phyloP scores from a whole-genome alignment of 108 stramenopile species.

The Pseudonitzschia multiseries region DNA sequence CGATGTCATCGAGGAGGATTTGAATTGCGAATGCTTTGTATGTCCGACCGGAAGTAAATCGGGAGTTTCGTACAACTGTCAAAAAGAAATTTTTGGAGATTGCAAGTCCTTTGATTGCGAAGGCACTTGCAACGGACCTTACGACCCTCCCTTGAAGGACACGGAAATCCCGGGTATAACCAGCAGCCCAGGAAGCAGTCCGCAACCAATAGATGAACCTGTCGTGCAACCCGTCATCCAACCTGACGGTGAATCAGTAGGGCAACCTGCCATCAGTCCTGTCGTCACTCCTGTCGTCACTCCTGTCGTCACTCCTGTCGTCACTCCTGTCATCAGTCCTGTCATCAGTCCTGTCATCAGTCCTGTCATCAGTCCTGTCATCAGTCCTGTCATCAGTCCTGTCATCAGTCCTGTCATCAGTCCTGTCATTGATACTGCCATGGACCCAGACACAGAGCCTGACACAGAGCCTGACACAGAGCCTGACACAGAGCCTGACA shows the following conservation, averaged over 20 bases:
- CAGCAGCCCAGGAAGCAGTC: too few relatives aligned
- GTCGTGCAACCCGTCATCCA: background rate
- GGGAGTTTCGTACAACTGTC: constrained; percentile 2
- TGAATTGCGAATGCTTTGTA: constrained; percentile 10
- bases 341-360: too few relatives aligned
- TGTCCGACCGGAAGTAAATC: constrained; percentile 7
- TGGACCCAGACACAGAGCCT: too few relatives aligned
- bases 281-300: background rate
- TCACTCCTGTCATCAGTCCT: too few relatives aligned
- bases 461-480: too few relatives aligned
- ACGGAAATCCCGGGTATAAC: background rate
- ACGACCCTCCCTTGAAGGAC: background rate
- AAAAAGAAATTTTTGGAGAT: background rate
- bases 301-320: too few relatives aligned
- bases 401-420: too few relatives aligned
- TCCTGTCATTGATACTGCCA: too few relatives aligned
- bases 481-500: too few relatives aligned
- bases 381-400: too few relatives aligned
- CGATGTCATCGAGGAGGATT: constrained; percentile 1
- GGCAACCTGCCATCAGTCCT: background rate
- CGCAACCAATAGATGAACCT: background rate
- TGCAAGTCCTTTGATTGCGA: constrained; percentile 22
- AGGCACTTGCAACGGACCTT: constrained; percentile 20
- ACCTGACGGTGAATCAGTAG: background rate
- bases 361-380: too few relatives aligned